A percentile compares a stretch with the other conserved stretches of the same genome.
These are phyloP conservation scores for Agaricus sinodeliciosus DNA, from an alignment of 768 basidiomycete species.

Conservation along the genomic window DNA sequence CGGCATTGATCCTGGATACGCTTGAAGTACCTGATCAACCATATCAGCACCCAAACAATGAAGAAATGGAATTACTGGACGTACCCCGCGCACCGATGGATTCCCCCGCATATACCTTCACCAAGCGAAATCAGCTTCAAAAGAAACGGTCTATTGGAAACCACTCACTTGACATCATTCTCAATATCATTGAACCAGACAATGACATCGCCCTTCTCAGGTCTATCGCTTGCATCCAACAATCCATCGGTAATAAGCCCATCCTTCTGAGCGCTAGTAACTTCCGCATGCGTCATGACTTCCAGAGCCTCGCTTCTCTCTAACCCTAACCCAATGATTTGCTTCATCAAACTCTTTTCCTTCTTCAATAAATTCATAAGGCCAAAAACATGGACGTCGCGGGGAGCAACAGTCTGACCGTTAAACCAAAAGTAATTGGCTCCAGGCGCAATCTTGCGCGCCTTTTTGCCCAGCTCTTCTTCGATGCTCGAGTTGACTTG, in stretches of 20 bases:
- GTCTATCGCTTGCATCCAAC: constrained; percentile 87
- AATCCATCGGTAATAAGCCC: constrained; percentile 55
- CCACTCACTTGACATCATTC: constrained; percentile 61
- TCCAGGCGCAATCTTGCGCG: constrained; percentile 44
- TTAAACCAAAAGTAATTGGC: constrained; percentile 73
- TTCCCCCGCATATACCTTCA: constrained; percentile 48
- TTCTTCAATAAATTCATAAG: constrained; percentile 66
- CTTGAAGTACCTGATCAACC: constrained; percentile 59
- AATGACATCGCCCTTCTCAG: constrained; percentile 69
- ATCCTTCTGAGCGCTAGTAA: constrained; percentile 46
- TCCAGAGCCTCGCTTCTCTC: constrained; percentile 60
- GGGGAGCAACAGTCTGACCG: constrained; percentile 52
- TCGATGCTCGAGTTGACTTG: constrained; percentile 40
- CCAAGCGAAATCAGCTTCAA: background rate
- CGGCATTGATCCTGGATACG: constrained; percentile 77
- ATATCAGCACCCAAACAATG: background rate
- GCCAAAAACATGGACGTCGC: constrained; percentile 66
- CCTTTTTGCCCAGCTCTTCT: constrained; percentile 53
- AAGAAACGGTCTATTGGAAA: too few species aligned
- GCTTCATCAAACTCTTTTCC: constrained; percentile 58
- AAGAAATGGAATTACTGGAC: constrained; percentile 10
- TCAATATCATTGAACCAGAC: constrained; percentile 91
- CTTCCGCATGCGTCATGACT: constrained; percentile 57
- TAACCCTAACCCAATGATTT: constrained; percentile 58
- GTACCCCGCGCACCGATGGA: constrained; percentile 43